Percentiles rank a stretch among this genome's conserved stretches.
These are phyloP conservation scores for Clarireedia paspali DNA, from an alignment of 2,329 filamentous ascomycete species.

Conservation along the genomic window DNA sequence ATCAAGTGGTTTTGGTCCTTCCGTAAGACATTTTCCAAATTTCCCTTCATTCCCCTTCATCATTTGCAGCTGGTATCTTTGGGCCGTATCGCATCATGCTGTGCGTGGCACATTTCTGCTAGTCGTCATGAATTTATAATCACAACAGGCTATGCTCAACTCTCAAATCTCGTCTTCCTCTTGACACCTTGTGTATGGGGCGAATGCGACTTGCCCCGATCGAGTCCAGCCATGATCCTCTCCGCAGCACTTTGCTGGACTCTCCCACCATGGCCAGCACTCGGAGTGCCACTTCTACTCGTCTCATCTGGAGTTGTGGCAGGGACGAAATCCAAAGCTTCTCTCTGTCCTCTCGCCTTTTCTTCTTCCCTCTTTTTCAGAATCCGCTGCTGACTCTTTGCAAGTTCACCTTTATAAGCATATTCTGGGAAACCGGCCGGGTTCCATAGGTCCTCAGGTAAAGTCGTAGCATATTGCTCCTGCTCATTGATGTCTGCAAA, in stretches of 20 bases:
- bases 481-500: conserved; percentile 53
- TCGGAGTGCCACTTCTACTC: conserved; percentile 21
- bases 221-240: conserved; percentile 29
- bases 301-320: conserved; percentile 19
- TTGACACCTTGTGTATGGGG: conserved; percentile 27
- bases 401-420: conserved; percentile 44
- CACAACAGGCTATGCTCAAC: conserved; percentile 15
- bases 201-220: conserved; percentile 25
- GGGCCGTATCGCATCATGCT: too few species aligned
- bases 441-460: conserved; percentile 50
- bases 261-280: conserved; percentile 11
- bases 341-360: conserved; percentile 25
- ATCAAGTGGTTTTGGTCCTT: too few species aligned
- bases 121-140: neutral
- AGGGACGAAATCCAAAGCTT: conserved; percentile 28
- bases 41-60: too few species aligned
- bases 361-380: conserved; percentile 27
- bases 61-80: too few species aligned
- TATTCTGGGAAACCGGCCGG: conserved; percentile 46
- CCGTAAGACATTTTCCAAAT: too few species aligned
- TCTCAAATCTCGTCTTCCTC: conserved; percentile 29
- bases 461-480: conserved; percentile 59
- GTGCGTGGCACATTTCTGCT: neutral
- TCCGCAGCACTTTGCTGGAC: conserved; percentile 28
- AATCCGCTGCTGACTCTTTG: conserved; percentile 36